Evolutionary conservation across 179 eudicot species (phyloP), one percentile per base, ranked within the genome.

Genomic region (Camellia oleifera): DNA sequence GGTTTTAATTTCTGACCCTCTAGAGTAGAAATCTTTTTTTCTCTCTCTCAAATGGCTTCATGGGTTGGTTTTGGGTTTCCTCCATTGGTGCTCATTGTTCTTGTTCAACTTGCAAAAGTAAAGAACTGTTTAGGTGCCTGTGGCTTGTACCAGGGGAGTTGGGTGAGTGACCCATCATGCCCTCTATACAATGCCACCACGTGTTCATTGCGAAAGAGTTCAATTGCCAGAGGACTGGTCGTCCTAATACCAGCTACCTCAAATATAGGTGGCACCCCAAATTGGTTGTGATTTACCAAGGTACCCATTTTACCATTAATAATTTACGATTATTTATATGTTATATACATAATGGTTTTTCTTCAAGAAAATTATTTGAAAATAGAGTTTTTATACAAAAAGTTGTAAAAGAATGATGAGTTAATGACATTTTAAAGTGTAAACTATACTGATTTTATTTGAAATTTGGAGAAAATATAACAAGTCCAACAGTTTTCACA

Each of bases 121-220:
- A 3, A 8, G 1, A n/a, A 1, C 45, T 56, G 77, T 17, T 54
- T 18, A 7, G 56, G 61, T 0, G 54, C 12, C 17, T 58, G 68
- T 48, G 67, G 60, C 78, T 2, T 75, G 54, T 75, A 58, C 50
- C 14, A 60, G 1, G 78, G 78, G 40, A 75, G 54, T 75, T 74
- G 78, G 67, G 54, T 75, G 13, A 15, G 9, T 14, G 78, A 75
- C 54, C 67, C 68, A 20, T 42, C 64, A 1, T 60, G 1, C 54
- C 78, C 78, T 42, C 78, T 11, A 53, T 75, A 75, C 78, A 5
- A 74, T 23, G 12, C 2, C 50, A 18, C 50, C 65, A 57, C 56
- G 15, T 75, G 78, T 44, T 75, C 78, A 75, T 75, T 68, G 78
- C 44, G 54, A 75, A 75, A 20, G 78, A 75, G 54, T 75, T 75